phyloP scores from a whole-genome alignment of 2,329 filamentous ascomycete genomes.

The Helminthosporium solani region DNA sequence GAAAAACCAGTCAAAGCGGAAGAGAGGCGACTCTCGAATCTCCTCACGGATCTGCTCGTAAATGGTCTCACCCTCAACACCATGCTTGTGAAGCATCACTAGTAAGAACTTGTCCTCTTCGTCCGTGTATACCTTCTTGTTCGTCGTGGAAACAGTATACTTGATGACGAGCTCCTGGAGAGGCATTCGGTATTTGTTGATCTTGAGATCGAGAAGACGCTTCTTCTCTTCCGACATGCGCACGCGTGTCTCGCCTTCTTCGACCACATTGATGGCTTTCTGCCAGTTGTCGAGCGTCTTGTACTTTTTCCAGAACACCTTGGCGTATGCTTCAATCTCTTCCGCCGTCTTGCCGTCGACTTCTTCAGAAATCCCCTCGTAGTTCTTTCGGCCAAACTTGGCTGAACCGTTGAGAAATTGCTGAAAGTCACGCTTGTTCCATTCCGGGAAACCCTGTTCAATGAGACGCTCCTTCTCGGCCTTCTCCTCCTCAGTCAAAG shows the following conservation, averaged over 20 bases:
- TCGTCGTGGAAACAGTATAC: conserved; percentile 97
- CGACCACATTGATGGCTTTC: conserved; percentile 86
- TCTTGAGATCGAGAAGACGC: conserved; percentile 91
- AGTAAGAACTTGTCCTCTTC: conserved; percentile 96
- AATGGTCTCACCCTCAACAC: conserved; percentile 85
- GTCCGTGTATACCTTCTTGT: conserved; percentile 99
- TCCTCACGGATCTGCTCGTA: conserved; percentile 97
- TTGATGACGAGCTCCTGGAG: conserved; percentile 98
- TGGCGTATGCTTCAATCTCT: conserved; percentile 88
- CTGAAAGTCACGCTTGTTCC: conserved; percentile 97
- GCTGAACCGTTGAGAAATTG: conserved; percentile 96
- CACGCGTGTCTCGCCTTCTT: conserved; percentile 87
- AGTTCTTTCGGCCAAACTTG: conserved; percentile 86
- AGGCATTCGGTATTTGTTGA: conserved; percentile 94
- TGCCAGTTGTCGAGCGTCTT: conserved; percentile 84
- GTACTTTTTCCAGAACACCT: conserved; percentile 95
- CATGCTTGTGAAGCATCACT: conserved; percentile 88
- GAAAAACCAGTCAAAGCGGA: conserved; percentile 99
- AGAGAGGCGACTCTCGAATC: conserved; percentile 89
- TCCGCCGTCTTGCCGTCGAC: conserved; percentile 84
- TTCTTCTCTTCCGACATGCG: conserved; percentile 89
- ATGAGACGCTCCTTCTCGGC: conserved; percentile 82
- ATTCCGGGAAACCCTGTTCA: conserved; percentile 82
- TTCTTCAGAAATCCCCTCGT: conserved; percentile 80
- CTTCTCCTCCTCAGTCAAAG: conserved; percentile 85